Evolutionary conservation across 1,284 basidiomycete species (phyloP).

Genomic region (Cutaneotrichosporon sp.): DNA sequence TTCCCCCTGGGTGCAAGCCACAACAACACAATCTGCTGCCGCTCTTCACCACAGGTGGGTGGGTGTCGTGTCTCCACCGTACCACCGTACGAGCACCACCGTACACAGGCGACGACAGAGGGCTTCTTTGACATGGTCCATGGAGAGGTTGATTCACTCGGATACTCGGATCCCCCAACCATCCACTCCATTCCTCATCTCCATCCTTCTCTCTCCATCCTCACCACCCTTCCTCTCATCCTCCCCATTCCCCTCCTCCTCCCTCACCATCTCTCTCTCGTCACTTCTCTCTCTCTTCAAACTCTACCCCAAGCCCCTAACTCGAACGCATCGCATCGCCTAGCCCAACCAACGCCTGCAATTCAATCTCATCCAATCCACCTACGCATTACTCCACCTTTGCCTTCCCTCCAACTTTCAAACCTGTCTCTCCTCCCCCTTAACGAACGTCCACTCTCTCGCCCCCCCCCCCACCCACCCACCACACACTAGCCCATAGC

Average conservation of each 20-base stretch:
- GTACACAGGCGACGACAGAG: too few relatives aligned
- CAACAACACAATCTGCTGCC: background rate
- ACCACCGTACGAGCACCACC: too few relatives aligned
- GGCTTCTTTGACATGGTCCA: background rate
- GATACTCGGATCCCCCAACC: too few relatives aligned
- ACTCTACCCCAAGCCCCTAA: background rate
- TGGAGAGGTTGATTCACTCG: too few relatives aligned
- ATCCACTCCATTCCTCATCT: background rate
- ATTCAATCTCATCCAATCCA: background rate
- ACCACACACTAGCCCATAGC: background rate
- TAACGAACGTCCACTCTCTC: too few relatives aligned
- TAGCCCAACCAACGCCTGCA: background rate
- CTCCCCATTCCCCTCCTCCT: conserved; percentile 4
- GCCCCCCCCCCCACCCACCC: too few relatives aligned
- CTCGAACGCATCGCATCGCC: background rate
- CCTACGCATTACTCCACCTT: conserved; percentile 1
- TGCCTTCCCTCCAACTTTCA: background rate
- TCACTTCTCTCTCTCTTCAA: background rate
- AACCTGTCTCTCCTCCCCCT: background rate
- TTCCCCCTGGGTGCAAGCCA: background rate
- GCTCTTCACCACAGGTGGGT: too few relatives aligned
- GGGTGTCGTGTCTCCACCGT: too few relatives aligned
- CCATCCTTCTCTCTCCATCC: too few relatives aligned
- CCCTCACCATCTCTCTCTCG: background rate
- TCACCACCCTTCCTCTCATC: conserved; percentile 1